These are phyloP conservation scores for Phaffomyces antillensis DNA, from an alignment of 805 yeast genomes.

Conservation along the genomic window DNA sequence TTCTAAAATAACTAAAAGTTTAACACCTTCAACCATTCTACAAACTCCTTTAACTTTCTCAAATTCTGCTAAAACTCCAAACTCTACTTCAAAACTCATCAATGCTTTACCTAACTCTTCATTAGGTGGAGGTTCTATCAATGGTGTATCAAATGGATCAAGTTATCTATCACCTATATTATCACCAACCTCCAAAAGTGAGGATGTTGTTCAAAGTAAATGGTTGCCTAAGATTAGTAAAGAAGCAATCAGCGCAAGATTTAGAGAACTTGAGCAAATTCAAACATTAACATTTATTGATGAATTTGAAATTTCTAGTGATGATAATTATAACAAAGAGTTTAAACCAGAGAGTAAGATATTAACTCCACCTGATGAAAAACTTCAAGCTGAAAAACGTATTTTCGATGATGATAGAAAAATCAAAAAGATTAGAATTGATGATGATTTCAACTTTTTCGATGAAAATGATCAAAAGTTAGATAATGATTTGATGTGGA, in stretches of 20 bases:
- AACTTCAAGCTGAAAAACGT: background rate
- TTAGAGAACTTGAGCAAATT: slow-evolving; percentile 16
- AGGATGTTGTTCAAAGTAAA: slow-evolving; percentile 3
- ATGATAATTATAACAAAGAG: background rate
- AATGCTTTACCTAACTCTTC: background rate
- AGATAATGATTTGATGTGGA: slow-evolving; percentile 17
- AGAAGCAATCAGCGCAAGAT: slow-evolving; percentile 19
- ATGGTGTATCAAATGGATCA: background rate
- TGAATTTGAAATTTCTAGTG: background rate
- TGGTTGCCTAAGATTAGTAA: slow-evolving; percentile 19
- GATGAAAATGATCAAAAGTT: slow-evolving; percentile 14
- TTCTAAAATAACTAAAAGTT: slow-evolving; percentile 18
- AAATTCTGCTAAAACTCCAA: slow-evolving; percentile 21
- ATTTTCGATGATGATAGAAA: slow-evolving; percentile 1
- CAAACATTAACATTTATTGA: slow-evolving; percentile 13
- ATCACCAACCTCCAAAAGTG: slow-evolving; percentile 16
- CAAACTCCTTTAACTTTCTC: slow-evolving; percentile 25
- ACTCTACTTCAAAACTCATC: slow-evolving; percentile 13
- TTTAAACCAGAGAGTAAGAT: background rate
- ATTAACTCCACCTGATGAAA: slow-evolving; percentile 17
- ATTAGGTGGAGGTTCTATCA: slow-evolving; percentile 1
- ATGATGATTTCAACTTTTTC: slow-evolving; percentile 12
- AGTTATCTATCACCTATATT: slow-evolving; percentile 20
- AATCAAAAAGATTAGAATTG: slow-evolving; percentile 15
- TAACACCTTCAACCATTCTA: slow-evolving; percentile 23